Percentiles rank a stretch among this genome's conserved stretches.
Evolutionary conservation across 305 asterid species (phyloP).

Genomic region (Fraxinus albicans): DNA sequence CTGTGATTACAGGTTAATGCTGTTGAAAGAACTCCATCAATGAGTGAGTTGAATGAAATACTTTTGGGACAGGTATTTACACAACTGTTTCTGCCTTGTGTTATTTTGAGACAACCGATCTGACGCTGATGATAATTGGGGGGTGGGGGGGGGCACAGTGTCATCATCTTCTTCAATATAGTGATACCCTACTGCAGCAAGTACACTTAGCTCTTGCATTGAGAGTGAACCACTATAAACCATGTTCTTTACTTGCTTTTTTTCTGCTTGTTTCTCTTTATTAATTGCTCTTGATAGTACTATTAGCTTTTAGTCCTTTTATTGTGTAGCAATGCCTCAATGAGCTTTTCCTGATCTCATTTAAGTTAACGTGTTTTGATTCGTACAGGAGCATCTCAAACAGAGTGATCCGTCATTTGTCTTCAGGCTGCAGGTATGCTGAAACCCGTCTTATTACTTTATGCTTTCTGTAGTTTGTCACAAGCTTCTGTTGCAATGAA

Average conservation of each 20-base stretch:
- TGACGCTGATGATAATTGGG: background rate
- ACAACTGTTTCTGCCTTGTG: constrained; percentile 22
- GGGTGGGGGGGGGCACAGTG: no score
- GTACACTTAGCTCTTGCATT: no score
- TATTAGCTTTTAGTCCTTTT: no score
- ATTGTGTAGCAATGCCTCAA: no score
- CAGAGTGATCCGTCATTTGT: constrained; percentile 94
- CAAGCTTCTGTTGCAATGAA: constrained; percentile 8
- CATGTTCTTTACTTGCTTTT: no score
- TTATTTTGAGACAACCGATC: background rate
- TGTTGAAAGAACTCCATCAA: constrained; percentile 93
- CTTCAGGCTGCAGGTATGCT: constrained; percentile 88
- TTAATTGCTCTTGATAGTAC: no score
- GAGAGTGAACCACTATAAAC: no score
- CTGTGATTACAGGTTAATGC: constrained; percentile 73
- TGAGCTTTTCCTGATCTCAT: no score
- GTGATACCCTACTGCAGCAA: no score
- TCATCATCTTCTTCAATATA: no score
- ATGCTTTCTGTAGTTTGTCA: constrained; percentile 7
- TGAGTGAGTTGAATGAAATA: constrained; percentile 96
- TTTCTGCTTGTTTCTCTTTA: no score
- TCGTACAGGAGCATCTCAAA: constrained; percentile 88
- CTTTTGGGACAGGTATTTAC: constrained; percentile 85
- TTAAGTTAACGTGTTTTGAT: constrained; percentile 20
- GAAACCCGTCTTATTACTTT: constrained; percentile 5